A percentile compares a stretch with the other conserved stretches of the same genome.
Conservation (phyloP, 2,329 filamentous ascomycete species). For the Metarhizium rileyi region DNA sequence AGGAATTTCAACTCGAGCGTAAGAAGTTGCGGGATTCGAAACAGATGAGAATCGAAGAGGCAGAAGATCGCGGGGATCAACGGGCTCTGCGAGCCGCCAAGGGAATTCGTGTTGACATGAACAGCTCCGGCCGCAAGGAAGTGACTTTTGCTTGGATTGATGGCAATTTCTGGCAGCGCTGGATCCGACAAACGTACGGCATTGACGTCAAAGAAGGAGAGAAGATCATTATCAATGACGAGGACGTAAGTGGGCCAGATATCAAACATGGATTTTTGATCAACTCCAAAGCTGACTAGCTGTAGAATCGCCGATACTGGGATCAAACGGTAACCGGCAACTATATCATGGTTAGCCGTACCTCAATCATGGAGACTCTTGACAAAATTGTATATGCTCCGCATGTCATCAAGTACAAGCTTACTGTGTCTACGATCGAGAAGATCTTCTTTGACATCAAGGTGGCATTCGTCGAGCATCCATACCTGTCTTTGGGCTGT, state of each 20-base stretch:
- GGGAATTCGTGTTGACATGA: conserved; percentile 83
- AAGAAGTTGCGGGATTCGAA: conserved; percentile 92
- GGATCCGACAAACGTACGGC: conserved; percentile 91
- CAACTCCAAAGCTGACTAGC: not conserved
- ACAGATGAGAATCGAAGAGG: conserved; percentile 91
- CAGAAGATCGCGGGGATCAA: conserved; percentile 85
- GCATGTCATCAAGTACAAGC: conserved; percentile 64
- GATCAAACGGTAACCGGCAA: conserved; percentile 84
- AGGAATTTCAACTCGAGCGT: conserved; percentile 83
- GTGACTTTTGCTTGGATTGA: conserved; percentile 97
- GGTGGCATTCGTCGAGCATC: conserved; percentile 48
- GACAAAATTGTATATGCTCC: conserved; percentile 59
- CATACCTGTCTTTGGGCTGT: conserved; percentile 47
- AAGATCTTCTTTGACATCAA: conserved; percentile 62
- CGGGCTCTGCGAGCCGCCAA: conserved; percentile 80
- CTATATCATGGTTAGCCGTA: conserved; percentile 79
- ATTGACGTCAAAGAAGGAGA: conserved; percentile 83
- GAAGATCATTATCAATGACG: conserved; percentile 90
- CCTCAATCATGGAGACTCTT: conserved; percentile 81
- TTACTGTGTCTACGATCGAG: conserved; percentile 62
- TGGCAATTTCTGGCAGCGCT: conserved; percentile 93
- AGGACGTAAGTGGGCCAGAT: conserved; percentile 61
- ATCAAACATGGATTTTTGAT: no score
- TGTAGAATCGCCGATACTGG: conserved; percentile 86
- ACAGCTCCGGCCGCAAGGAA: conserved; percentile 75